phyloP scores from a whole-genome alignment of 148 eudicot species.

The Rhododendron vialii region DNA sequence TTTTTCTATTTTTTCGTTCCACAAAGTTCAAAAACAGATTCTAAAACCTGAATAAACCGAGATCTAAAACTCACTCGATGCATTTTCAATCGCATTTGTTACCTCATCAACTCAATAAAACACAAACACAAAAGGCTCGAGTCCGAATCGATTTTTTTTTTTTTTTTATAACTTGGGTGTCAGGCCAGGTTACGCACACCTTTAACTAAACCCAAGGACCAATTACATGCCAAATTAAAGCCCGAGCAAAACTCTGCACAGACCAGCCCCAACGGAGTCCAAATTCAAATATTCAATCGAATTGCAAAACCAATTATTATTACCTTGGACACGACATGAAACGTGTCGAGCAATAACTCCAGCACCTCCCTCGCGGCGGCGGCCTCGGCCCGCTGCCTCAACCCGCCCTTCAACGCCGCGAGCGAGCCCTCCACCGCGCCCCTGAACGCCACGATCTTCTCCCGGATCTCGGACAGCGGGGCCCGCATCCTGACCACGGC shows the following conservation, averaged over 20 bases:
- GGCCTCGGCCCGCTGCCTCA: conserved; percentile 65
- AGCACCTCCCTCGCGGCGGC: conserved; percentile 65
- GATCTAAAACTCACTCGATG: neutral
- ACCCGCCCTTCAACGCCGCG: conserved; percentile 41
- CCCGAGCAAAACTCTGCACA: neutral
- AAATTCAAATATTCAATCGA: neutral
- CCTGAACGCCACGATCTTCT: conserved; percentile 62
- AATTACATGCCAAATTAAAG: neutral
- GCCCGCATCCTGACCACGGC: conserved; percentile 89
- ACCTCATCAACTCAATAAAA: no score
- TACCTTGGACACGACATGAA: conserved; percentile 95
- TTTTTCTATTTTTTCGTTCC: no score
- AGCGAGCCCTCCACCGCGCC: conserved; percentile 51
- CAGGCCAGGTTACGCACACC: no score
- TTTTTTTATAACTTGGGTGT: no score
- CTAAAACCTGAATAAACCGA: neutral
- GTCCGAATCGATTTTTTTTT: neutral
- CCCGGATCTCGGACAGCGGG: conserved; percentile 69
- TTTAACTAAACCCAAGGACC: neutral
- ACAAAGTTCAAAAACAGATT: neutral
- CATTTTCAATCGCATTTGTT: neutral
- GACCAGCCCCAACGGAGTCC: no score
- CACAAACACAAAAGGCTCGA: neutral
- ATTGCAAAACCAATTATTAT: neutral
- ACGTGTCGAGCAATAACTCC: conserved; percentile 81